Conservation (phyloP, 2,329 filamentous ascomycete species). For the Podosphaera aphanis region DNA sequence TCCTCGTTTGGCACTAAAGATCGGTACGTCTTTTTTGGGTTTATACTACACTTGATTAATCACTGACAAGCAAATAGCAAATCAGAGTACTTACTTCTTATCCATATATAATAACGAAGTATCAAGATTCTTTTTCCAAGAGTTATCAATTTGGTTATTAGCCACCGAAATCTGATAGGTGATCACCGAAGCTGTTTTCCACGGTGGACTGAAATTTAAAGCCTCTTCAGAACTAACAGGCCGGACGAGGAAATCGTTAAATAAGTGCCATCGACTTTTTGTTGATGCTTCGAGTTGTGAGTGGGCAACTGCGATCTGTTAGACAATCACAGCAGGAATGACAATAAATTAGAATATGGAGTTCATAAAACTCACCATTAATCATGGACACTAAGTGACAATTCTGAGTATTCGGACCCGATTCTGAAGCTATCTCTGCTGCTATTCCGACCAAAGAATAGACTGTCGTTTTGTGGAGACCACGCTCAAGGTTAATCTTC, state of each 20-base stretch:
- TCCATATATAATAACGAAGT: slow-evolving; percentile 66
- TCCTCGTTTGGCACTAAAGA: slow-evolving; percentile 35
- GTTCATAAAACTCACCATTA: slow-evolving; percentile 34
- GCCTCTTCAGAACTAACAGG: slow-evolving; percentile 63
- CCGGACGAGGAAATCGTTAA: slow-evolving; percentile 89
- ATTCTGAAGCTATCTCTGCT: slow-evolving; percentile 66
- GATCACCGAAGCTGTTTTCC: slow-evolving; percentile 81
- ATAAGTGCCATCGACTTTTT: slow-evolving; percentile 70
- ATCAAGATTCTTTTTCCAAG: slow-evolving; percentile 70
- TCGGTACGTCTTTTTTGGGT: slow-evolving; percentile 29
- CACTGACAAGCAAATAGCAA: slow-evolving; percentile 3
- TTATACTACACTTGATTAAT: neutral
- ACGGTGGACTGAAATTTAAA: slow-evolving; percentile 65
- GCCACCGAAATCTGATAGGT: slow-evolving; percentile 64
- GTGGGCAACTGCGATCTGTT: slow-evolving; percentile 30
- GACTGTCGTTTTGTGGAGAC: slow-evolving; percentile 58
- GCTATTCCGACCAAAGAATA: slow-evolving; percentile 84
- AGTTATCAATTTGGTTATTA: slow-evolving; percentile 61
- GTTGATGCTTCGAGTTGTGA: slow-evolving; percentile 33
- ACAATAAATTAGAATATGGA: neutral
- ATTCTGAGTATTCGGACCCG: slow-evolving; percentile 40
- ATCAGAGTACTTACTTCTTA: slow-evolving; percentile 21
- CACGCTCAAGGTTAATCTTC: slow-evolving; percentile 53
- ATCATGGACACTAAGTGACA: slow-evolving; percentile 79
- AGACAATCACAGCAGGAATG: neutral